Evolutionary conservation across 352 stramenopile species (phyloP).

Genomic region (Phytopythium delawarense): DNA sequence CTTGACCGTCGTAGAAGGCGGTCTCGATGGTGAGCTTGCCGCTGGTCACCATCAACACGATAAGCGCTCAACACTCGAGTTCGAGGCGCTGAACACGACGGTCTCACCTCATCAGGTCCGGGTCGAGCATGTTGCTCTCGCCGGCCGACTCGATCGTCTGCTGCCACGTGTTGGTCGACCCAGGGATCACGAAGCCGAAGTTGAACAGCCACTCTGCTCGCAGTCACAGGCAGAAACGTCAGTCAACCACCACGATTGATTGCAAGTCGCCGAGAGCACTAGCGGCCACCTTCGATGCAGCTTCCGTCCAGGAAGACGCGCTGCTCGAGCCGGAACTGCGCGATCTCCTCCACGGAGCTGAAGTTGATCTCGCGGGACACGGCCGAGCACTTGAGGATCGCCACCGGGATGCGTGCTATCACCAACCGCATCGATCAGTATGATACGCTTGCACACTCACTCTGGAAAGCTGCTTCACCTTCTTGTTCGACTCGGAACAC

Average conservation of each 20-base stretch:
- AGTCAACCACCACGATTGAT: not conserved
- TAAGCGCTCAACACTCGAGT: not conserved
- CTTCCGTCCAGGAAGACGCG: slow-evolving; percentile 85
- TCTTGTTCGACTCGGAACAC: slow-evolving; percentile 72
- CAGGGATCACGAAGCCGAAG: slow-evolving; percentile 95
- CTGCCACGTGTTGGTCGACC: slow-evolving; percentile 95
- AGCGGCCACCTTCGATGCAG: slow-evolving; percentile 81
- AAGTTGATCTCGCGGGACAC: slow-evolving; percentile 95
- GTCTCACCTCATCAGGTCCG: slow-evolving; percentile 71
- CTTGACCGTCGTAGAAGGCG: slow-evolving; percentile 91
- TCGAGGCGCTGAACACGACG: not conserved
- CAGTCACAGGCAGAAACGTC: not conserved
- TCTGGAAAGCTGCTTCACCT: slow-evolving; percentile 20
- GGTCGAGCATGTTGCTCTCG: slow-evolving; percentile 86
- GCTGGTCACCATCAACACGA: slow-evolving; percentile 17
- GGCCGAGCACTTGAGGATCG: slow-evolving; percentile 87
- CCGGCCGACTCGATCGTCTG: slow-evolving; percentile 92
- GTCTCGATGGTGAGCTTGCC: slow-evolving; percentile 95
- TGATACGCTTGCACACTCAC: no score
- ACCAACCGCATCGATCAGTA: not conserved
- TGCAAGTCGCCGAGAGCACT: not conserved
- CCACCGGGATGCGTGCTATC: slow-evolving; percentile 62
- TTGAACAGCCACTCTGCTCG: slow-evolving; percentile 91
- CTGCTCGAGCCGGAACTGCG: slow-evolving; percentile 91
- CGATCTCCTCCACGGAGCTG: slow-evolving; percentile 85